Evolutionary conservation across 1,284 basidiomycete species (phyloP).

Genomic region (Malassezia caprae): DNA sequence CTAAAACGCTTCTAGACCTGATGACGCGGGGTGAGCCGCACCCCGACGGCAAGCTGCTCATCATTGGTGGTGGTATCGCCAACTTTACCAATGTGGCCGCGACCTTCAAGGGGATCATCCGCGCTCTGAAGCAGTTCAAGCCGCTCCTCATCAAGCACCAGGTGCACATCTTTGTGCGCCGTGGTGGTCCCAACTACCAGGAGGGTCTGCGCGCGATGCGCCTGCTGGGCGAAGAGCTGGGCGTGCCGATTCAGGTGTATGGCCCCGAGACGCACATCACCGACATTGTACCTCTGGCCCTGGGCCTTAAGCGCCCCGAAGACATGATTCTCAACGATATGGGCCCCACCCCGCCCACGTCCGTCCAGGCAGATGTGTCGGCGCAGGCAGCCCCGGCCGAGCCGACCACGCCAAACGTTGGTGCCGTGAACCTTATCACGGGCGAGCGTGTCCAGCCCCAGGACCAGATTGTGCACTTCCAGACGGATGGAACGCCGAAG

Average conservation of each 20-base stretch:
- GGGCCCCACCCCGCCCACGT: conserved; percentile 48
- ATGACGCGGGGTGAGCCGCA: conserved; percentile 63
- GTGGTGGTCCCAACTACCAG: conserved; percentile 98
- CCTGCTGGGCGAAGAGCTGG: conserved; percentile 89
- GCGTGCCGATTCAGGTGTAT: conserved; percentile 88
- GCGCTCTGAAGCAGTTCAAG: conserved; percentile 88
- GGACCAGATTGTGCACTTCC: conserved; percentile 78
- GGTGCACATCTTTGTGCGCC: conserved; percentile 65
- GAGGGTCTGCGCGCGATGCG: conserved; percentile 99
- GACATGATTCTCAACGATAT: conserved; percentile 49
- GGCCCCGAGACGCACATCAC: conserved; percentile 98
- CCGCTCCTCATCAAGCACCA: conserved; percentile 34
- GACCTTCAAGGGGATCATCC: conserved; percentile 99
- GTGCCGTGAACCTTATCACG: conserved; percentile 59
- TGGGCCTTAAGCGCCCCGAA: conserved; percentile 58
- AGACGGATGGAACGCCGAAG: conserved; percentile 40
- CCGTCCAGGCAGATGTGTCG: conserved; percentile 14
- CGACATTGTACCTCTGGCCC: conserved; percentile 91
- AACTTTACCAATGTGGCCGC: conserved; percentile 99
- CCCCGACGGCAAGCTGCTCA: conserved; percentile 77
- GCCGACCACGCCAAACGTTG: conserved; percentile 53
- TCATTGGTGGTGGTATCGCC: conserved; percentile 98
- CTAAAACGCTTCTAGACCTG: conserved; percentile 95
- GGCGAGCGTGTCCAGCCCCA: conserved; percentile 72
- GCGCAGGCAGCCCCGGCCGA: conserved; percentile 20